Conservation (phyloP, 371 early-diverging fungal species). For the Actinomortierella wolfii region DNA sequence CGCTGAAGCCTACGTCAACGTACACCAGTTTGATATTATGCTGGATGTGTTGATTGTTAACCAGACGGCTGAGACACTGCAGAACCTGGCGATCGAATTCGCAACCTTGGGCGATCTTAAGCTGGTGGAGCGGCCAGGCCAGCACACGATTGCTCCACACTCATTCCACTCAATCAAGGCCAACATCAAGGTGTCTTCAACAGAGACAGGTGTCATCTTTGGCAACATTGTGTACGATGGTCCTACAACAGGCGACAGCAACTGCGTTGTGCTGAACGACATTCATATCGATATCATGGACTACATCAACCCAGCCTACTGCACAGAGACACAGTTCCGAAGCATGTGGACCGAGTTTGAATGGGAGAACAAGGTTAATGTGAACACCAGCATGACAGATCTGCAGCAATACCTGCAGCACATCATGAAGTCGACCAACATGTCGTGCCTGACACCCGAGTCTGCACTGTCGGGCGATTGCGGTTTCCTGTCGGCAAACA, state of each 20-base stretch:
- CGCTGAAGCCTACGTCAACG: conserved; percentile 96
- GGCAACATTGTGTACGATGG: conserved; percentile 97
- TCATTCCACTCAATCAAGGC: conserved; percentile 95
- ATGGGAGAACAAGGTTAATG: conserved; percentile 99
- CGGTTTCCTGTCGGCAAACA: conserved; percentile 94
- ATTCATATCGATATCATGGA: conserved; percentile 99
- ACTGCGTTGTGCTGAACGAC: conserved; percentile 93
- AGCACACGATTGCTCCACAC: conserved; percentile 90
- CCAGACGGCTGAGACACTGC: conserved; percentile 95
- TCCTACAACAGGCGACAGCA: conserved; percentile 78
- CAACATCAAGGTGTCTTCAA: conserved; percentile 96
- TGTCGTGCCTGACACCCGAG: conserved; percentile 94
- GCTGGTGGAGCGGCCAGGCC: conserved; percentile 93
- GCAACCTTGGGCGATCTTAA: conserved; percentile 96
- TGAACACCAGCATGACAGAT: conserved; percentile 89
- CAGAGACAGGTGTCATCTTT: conserved; percentile 97
- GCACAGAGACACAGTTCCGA: conserved; percentile 94
- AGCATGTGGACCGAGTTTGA: conserved; percentile 98
- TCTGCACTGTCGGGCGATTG: conserved; percentile 93
- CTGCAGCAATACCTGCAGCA: conserved; percentile 84
- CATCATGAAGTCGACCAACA: conserved; percentile 93
- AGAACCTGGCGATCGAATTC: conserved; percentile 97
- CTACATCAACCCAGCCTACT: conserved; percentile 93
- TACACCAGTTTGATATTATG: conserved; percentile 96
- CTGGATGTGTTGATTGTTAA: conserved; percentile 98